Base-by-base conservation (phyloP, 2,329 filamentous ascomycete genomes). In the Aaosphaeria pasadenensis region DNA sequence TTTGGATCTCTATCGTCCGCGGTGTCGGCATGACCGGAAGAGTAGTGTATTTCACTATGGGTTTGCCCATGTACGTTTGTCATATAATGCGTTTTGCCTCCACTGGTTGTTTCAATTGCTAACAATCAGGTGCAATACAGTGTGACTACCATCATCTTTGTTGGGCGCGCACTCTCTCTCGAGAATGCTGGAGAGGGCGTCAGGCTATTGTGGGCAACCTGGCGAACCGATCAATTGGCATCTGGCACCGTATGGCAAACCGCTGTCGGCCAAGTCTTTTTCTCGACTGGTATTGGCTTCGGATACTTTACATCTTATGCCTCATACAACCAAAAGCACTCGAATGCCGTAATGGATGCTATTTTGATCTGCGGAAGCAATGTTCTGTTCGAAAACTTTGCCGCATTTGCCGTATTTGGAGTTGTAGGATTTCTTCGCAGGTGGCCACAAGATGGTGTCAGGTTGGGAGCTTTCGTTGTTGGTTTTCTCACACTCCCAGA, bases 41-140 rank as follows among this genome's bases (percentile, higher is more conserved):
- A 5, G 81, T 82, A 7, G 80, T 82, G 5, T 83, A 83, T 66
- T 81, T 80, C 62, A 83, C 80, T n/a, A 83, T 83, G 79, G 79
- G 79, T 1, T 60, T 83, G 5, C 80, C 81, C 0, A 81, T 83
- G 43, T 67, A 80, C 49, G 17, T 24, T 24, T 24, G 17, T 24
- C 17, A 24, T 24, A 24, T 24, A 24, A 24, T 24, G 17, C 17
- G 17, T 24, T 24, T 24, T 24, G 17, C 17, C 17, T 24, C 17
- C 17, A 24, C 17, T 24, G 17, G 17, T 24, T 24, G 17, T 24
- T 24, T 24, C 17, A 24, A 24, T 24, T 24, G 17, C 17, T 24
- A 24, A 24, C 17, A 24, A 24, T 24, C 17, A 24, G 17, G 17
- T 24, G 17, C 17, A 24, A 24, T 24, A 24, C 17, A 24, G 17